phyloP scores from a whole-genome alignment of 2,329 filamentous ascomycete genomes.

The Septoria petroselini region DNA sequence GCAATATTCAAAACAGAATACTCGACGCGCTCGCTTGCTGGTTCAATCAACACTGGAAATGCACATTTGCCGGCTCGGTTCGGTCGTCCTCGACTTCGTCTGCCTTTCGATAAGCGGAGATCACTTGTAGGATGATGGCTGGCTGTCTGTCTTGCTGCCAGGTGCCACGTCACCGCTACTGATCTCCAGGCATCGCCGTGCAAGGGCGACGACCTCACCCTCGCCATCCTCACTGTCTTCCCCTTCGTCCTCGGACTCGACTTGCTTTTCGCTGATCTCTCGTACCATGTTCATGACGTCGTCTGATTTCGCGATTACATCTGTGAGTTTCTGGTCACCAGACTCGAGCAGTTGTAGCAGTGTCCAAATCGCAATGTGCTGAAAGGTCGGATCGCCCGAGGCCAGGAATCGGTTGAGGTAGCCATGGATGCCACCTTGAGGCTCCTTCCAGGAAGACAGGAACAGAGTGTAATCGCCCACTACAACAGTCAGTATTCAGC shows the following conservation, averaged over 20 bases:
- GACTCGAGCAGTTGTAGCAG: slow-evolving; percentile 92
- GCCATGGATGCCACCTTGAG: slow-evolving; percentile 90
- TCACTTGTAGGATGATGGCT: slow-evolving; percentile 24
- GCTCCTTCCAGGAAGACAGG: slow-evolving; percentile 87
- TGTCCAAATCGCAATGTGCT: slow-evolving; percentile 99
- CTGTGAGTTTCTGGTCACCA: slow-evolving; percentile 84
- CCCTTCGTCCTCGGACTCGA: slow-evolving; percentile 76
- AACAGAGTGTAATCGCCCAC: slow-evolving; percentile 97
- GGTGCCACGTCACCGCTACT: slow-evolving; percentile 24
- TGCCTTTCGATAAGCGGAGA: neutral
- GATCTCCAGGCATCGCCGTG: slow-evolving; percentile 78
- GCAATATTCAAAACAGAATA: slow-evolving; percentile 11
- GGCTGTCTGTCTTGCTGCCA: slow-evolving; percentile 22
- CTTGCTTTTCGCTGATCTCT: slow-evolving; percentile 81
- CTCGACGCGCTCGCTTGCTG: slow-evolving; percentile 22
- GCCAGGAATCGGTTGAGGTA: slow-evolving; percentile 90
- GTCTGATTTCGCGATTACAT: slow-evolving; percentile 81
- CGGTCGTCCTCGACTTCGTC: neutral
- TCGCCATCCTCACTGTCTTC: slow-evolving; percentile 92
- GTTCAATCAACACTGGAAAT: slow-evolving; percentile 21
- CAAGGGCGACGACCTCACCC: slow-evolving; percentile 86
- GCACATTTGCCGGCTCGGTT: slow-evolving; percentile 6
- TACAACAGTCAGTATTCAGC: slow-evolving; percentile 43
- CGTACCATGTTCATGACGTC: slow-evolving; percentile 91
- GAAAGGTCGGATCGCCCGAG: slow-evolving; percentile 93